Base-by-base conservation (phyloP, 768 basidiomycete genomes). In the Leccinum aurantiacum region DNA sequence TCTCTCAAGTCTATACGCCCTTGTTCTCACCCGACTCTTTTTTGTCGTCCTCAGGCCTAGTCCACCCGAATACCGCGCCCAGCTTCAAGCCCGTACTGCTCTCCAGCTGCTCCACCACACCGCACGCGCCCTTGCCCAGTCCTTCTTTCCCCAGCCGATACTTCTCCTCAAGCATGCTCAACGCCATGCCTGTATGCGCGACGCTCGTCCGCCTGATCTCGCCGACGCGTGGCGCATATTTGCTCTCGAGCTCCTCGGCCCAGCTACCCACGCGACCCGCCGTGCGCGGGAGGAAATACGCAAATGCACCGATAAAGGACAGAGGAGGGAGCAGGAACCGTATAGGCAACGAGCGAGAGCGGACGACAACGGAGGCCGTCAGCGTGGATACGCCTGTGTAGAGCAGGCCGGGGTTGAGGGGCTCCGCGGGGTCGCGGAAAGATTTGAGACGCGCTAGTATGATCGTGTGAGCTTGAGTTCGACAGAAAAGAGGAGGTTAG, bases 341-440 rank as follows among this genome's bases (percentile, higher is more conserved):
- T 6, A 85, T 76, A 33, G 86, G 80, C 56, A 95, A 75, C 55
- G 78, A 70, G 63, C 95, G 87, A 65, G 89, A 90, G 47, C 95
- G 88, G 0, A 90, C 85, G 58, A 98, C 66, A 66, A 98, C 88
- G 58, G 94, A 94, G 2, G 91, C 93, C 4, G 91, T 89, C 52
- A 98, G 85, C 14, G 93, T 86, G 3, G 93, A 87, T 53, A 98
- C 83, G 53, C 93, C 92, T 50, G 92, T 89, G 78, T 96, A 98
- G 56, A 98, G 86, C 5, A 90, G 68, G n/a, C 91, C 93, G 1
- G 95, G 95, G 10, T 88, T 93, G 29, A 97, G 83, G 1, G 87
- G 79, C 75, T 98, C 96, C 56, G 89, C 80, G 0, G 87, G 82
- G 0, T 92, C 87, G 14, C 93, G 76, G 65, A 98, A 83, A 6